These are phyloP conservation scores for Phytophthora aleatoria DNA, from an alignment of 352 stramenopile genomes.

Conservation along the genomic window DNA sequence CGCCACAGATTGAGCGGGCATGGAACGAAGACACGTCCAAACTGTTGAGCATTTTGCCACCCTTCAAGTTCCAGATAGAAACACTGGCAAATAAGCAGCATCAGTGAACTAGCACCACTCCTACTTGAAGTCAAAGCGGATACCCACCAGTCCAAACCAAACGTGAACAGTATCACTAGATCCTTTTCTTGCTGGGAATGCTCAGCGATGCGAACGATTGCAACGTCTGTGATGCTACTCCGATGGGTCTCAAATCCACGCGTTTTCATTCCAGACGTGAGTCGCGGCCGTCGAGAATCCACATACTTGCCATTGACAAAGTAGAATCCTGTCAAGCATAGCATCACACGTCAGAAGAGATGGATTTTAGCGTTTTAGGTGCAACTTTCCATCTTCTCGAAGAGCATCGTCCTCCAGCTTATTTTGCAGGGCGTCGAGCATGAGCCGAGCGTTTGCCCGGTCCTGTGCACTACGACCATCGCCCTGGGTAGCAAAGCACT, in stretches of 20 bases:
- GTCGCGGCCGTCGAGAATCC: slow-evolving; percentile 42
- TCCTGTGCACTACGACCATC: slow-evolving; percentile 51
- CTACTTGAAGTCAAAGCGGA: not conserved
- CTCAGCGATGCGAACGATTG: slow-evolving; percentile 19
- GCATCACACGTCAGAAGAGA: not conserved
- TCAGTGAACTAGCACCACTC: not conserved
- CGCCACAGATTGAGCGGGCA: slow-evolving; percentile 42
- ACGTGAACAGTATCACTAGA: slow-evolving; percentile 41
- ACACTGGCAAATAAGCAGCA: slow-evolving; percentile 29
- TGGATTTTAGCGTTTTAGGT: not conserved
- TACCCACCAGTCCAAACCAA: slow-evolving; percentile 53
- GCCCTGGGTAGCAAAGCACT: slow-evolving; percentile 48
- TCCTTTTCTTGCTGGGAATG: slow-evolving; percentile 3
- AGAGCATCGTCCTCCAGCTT: slow-evolving; percentile 69
- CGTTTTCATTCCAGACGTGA: slow-evolving; percentile 63
- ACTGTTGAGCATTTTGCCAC: slow-evolving; percentile 28
- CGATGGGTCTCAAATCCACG: slow-evolving; percentile 45
- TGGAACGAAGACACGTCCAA: slow-evolving; percentile 34
- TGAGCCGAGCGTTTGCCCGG: slow-evolving; percentile 40
- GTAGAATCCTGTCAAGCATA: slow-evolving; percentile 46
- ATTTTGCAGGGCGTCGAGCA: slow-evolving; percentile 59
- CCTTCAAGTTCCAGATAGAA: slow-evolving; percentile 50
- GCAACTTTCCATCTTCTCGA: slow-evolving; percentile 52
- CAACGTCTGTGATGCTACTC: slow-evolving; percentile 31
- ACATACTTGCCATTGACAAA: slow-evolving; percentile 55